Evolutionary conservation across 805 yeast species (phyloP).

Genomic region (Brettanomyces naardenensis): DNA sequence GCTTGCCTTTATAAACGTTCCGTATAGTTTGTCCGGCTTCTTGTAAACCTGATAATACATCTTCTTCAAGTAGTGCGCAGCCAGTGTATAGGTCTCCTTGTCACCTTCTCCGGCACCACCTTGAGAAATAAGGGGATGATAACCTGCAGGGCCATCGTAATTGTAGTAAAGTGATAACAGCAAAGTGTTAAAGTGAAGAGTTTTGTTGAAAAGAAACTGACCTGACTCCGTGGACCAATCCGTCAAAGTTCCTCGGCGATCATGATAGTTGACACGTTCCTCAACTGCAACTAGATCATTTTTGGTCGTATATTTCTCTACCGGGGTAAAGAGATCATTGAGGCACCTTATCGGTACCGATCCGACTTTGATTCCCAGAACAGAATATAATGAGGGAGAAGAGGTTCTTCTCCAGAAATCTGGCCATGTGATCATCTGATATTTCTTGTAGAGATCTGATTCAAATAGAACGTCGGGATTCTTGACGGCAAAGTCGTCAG

Average conservation of each 20-base stretch:
- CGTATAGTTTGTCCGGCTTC: slow-evolving; percentile 17
- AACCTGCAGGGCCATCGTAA: slow-evolving; percentile 50
- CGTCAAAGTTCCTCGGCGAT: slow-evolving; percentile 55
- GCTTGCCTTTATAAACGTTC: slow-evolving; percentile 10
- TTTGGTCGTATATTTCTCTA: slow-evolving; percentile 21
- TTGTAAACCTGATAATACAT: slow-evolving; percentile 43
- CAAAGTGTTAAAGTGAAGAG: slow-evolving; percentile 47
- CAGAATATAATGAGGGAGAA: slow-evolving; percentile 47
- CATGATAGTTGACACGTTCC: slow-evolving; percentile 40
- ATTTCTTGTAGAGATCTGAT: slow-evolving; percentile 34
- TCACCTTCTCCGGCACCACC: slow-evolving; percentile 70
- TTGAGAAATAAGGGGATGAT: slow-evolving; percentile 51
- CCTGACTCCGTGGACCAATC: slow-evolving; percentile 66
- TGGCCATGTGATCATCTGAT: slow-evolving; percentile 65
- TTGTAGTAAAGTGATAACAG: slow-evolving; percentile 60
- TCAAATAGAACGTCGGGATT: slow-evolving; percentile 30
- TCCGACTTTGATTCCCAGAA: slow-evolving; percentile 24
- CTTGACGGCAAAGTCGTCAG: slow-evolving; percentile 37
- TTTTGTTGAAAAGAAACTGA: slow-evolving; percentile 49
- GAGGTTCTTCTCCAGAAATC: slow-evolving; percentile 70
- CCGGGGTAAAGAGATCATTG: slow-evolving; percentile 20
- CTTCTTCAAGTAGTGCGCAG: slow-evolving; percentile 41
- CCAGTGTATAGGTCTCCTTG: slow-evolving; percentile 65
- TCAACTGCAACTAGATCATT: slow-evolving; percentile 21
- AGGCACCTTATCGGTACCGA: slow-evolving; percentile 15